phyloP scores from a whole-genome alignment of 305 asterid genomes.

The Solanum hybrid region DNA sequence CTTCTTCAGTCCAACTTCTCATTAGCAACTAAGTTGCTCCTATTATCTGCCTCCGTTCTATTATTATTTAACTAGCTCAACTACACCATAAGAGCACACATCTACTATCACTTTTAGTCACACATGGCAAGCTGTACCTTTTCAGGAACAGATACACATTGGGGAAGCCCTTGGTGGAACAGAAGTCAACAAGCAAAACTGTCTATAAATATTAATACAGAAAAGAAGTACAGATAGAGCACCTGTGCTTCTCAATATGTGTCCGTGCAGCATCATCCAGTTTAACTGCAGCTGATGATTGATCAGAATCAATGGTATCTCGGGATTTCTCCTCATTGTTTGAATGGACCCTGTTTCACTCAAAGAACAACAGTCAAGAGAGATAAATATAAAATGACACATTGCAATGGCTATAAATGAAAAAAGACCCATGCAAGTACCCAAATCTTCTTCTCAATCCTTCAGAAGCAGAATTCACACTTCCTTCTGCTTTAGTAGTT shows the following conservation, averaged over 20 bases:
- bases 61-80: neutral
- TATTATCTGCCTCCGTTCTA: neutral
- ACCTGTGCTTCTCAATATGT: conserved; percentile 85
- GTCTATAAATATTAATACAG: neutral
- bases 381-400: conserved; percentile 3
- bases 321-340: conserved; percentile 28
- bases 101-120: neutral
- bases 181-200: neutral
- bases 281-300: conserved; percentile 41
- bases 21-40: neutral
- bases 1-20: neutral
- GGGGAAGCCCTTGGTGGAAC: neutral
- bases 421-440: conserved; percentile 27
- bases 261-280: conserved; percentile 67
- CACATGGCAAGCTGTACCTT: neutral
- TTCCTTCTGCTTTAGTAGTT: conserved; percentile 39
- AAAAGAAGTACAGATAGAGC: neutral
- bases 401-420: neutral
- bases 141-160: neutral
- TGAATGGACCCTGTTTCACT: conserved; percentile 39
- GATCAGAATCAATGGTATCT: conserved; percentile 27
- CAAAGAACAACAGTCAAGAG: conserved; percentile 12
- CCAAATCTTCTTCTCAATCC: conserved; percentile 78
- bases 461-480: conserved; percentile 33
- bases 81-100: neutral